Percentiles rank a stretch among this genome's conserved stretches.
phyloP scores from a whole-genome alignment of 192 early-diverging fungal genomes.

The Powellomyces hirtus region DNA sequence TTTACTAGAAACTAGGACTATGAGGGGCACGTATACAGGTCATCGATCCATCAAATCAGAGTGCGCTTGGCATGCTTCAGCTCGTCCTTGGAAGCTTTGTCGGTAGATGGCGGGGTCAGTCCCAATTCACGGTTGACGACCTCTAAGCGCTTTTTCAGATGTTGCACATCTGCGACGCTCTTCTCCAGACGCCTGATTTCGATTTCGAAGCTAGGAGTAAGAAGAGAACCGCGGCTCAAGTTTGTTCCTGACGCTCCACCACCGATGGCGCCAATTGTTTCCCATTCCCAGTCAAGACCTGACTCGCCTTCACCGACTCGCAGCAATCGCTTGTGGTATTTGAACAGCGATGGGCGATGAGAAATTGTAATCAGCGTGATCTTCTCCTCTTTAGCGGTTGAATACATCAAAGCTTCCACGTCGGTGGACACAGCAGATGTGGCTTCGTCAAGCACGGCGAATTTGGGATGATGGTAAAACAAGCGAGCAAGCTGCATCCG shows the following conservation, averaged over 20 bases:
- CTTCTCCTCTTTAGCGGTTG: conserved; percentile 53
- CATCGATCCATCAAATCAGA: conserved; percentile 24
- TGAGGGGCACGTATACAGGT: too few relatives aligned
- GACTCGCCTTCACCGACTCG: conserved; percentile 40
- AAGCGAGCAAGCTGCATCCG: conserved; percentile 92
- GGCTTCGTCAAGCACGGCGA: conserved; percentile 96
- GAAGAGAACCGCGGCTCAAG: background rate
- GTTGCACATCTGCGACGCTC: conserved; percentile 34
- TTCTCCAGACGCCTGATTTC: conserved; percentile 44
- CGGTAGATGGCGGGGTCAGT: conserved; percentile 6
- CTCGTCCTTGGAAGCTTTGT: conserved; percentile 19
- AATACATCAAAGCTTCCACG: conserved; percentile 84
- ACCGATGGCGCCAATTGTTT: conserved; percentile 32
- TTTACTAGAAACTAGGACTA: too few relatives aligned
- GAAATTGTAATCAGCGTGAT: conserved; percentile 91
- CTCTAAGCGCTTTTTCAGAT: conserved; percentile 35
- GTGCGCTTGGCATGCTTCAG: conserved; percentile 51
- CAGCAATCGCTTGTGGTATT: conserved; percentile 93
- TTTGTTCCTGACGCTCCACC: conserved; percentile 21
- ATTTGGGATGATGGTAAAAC: conserved; percentile 94
- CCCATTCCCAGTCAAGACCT: conserved; percentile 42
- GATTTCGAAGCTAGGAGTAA: conserved; percentile 28
- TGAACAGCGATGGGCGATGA: conserved; percentile 90
- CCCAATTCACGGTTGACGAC: conserved; percentile 47
- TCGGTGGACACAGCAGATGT: conserved; percentile 90